A percentile compares a stretch with the other conserved stretches of the same genome.
Evolutionary conservation across 345 rosid species (phyloP).

Genomic region (Dipteronia sinensis): DNA sequence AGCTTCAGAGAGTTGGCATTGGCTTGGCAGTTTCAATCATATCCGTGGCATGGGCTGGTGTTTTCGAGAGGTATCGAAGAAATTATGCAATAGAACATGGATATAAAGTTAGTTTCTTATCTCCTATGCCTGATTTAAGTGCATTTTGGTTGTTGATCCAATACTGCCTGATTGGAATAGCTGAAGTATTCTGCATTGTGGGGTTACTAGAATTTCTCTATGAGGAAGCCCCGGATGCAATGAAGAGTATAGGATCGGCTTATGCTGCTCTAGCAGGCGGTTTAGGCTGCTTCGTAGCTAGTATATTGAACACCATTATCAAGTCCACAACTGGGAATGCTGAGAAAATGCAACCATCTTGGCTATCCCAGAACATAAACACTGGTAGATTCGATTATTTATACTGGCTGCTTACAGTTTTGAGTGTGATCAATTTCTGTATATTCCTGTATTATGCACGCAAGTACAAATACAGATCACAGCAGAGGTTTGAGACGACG

Average conservation of each 20-base stretch:
- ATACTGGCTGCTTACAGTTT: slow-evolving; percentile 72
- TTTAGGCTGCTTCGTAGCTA: slow-evolving; percentile 79
- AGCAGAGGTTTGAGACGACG: slow-evolving; percentile 30
- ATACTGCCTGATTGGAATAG: slow-evolving; percentile 83
- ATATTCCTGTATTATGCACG: slow-evolving; percentile 64
- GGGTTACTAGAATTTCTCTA: slow-evolving; percentile 83
- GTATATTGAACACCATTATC: slow-evolving; percentile 70
- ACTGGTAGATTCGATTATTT: slow-evolving; percentile 75
- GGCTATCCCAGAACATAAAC: slow-evolving; percentile 89
- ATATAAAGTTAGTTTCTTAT: slow-evolving; percentile 51
- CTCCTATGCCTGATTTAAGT: slow-evolving; percentile 64
- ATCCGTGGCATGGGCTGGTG: slow-evolving; percentile 74
- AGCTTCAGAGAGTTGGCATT: slow-evolving; percentile 89
- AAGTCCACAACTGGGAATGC: slow-evolving; percentile 59
- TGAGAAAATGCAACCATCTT: slow-evolving; percentile 43
- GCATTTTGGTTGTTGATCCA: slow-evolving; percentile 89
- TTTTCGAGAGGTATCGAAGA: slow-evolving; percentile 77
- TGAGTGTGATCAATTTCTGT: slow-evolving; percentile 68
- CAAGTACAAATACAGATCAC: slow-evolving; percentile 63
- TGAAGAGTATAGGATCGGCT: slow-evolving; percentile 96
- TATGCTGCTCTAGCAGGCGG: slow-evolving; percentile 91
- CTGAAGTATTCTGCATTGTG: slow-evolving; percentile 85
- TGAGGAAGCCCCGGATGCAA: slow-evolving; percentile 94
- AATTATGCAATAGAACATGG: slow-evolving; percentile 68
- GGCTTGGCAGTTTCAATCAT: slow-evolving; percentile 70